Conservation (phyloP, 2,329 filamentous ascomycete genomes). For the Xylaria sp. region DNA sequence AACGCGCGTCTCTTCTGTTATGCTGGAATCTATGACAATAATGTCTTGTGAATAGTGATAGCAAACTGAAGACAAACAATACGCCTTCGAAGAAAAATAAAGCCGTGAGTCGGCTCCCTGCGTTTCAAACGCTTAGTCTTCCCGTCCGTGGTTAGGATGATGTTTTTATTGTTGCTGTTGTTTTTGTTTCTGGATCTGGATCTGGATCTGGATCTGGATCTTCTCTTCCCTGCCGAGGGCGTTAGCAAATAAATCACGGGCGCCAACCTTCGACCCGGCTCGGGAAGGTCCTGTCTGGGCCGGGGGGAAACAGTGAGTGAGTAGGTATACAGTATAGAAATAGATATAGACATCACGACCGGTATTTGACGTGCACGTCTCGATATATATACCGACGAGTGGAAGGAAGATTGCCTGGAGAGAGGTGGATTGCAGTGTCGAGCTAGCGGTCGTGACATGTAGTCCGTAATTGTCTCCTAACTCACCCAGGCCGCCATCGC, state of each 20-base stretch:
- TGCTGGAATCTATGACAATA: too few relatives aligned
- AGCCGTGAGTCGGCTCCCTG: slow-evolving; percentile 19
- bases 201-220: not conserved
- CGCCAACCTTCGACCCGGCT: too few relatives aligned
- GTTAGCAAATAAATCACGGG: too few relatives aligned
- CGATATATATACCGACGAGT: too few relatives aligned
- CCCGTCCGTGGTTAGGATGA: not conserved
- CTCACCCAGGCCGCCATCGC: not conserved
- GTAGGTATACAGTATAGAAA: too few relatives aligned
- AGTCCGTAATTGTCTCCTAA: not conserved
- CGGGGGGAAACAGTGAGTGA: too few relatives aligned
- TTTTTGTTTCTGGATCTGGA: not conserved
- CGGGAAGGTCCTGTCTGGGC: too few relatives aligned
- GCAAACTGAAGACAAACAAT: slow-evolving; percentile 11
- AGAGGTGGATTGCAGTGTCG: not conserved
- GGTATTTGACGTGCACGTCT: too few relatives aligned
- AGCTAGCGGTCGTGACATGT: not conserved
- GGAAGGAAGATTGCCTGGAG: not conserved
- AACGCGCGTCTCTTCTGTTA: too few relatives aligned
- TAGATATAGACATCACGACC: too few relatives aligned
- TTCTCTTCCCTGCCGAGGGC: too few relatives aligned
- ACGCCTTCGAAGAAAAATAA: not conserved
- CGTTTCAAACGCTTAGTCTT: slow-evolving; percentile 14
- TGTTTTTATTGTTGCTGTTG: not conserved
- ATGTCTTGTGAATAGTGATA: not conserved